Conservation (phyloP, 768 basidiomycete species). For the Collybiopsis luxurians region DNA sequence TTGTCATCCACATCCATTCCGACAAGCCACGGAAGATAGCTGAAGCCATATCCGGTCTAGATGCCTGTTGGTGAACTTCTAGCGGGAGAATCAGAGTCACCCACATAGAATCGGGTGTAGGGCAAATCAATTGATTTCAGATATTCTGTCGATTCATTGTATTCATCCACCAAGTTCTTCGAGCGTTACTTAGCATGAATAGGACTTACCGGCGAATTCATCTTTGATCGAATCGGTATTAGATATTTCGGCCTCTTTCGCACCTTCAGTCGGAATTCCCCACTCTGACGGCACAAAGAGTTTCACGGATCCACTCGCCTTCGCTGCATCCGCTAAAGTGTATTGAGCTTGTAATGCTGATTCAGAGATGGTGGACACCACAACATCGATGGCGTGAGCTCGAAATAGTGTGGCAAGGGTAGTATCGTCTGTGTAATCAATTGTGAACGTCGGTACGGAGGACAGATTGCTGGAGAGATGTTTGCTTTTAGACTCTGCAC, state of each 20-base stretch:
- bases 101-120: slow-evolving; percentile 27
- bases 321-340: slow-evolving; percentile 31
- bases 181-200: no score
- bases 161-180: no score
- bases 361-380: slow-evolving; percentile 20
- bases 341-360: slow-evolving; percentile 20
- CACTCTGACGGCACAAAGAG: slow-evolving; percentile 38
- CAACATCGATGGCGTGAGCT: slow-evolving; percentile 30
- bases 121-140: slow-evolving; percentile 26
- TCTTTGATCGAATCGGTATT: slow-evolving; percentile 19
- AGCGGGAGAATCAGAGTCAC: no score
- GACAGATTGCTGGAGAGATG: not conserved
- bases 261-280: slow-evolving; percentile 30
- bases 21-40: no score
- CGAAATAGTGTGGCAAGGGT: slow-evolving; percentile 23
- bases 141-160: no score
- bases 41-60: slow-evolving; percentile 14
- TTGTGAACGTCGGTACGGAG: not conserved
- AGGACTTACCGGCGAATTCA: slow-evolving; percentile 22
- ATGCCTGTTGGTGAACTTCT: no score
- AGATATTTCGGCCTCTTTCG: slow-evolving; percentile 16
- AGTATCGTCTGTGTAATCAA: slow-evolving; percentile 22
- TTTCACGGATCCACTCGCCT: slow-evolving; percentile 32
- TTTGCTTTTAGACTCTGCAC: not conserved
- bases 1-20: no score